Conservation (phyloP, 345 rosid species). For the Excoecaria cochinchinensis region DNA sequence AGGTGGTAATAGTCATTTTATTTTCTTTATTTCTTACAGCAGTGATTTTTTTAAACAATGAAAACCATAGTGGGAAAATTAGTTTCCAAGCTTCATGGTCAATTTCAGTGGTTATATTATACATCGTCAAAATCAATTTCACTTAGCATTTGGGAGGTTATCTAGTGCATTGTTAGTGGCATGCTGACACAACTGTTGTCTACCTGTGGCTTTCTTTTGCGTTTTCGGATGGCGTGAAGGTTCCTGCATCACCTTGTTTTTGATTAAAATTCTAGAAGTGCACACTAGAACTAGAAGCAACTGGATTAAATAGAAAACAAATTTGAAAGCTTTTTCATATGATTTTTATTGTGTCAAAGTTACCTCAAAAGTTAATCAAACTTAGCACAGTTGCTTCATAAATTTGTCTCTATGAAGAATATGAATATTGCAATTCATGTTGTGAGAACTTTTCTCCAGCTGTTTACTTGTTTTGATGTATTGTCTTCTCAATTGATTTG, state of each 20-base stretch:
- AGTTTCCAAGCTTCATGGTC: neutral
- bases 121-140: neutral
- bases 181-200: neutral
- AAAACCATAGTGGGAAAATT: neutral
- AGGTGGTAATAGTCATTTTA: neutral
- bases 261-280: neutral
- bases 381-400: neutral
- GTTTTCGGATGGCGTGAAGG: neutral
- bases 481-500: neutral
- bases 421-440: neutral
- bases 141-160: neutral
- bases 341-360: neutral
- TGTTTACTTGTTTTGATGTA: neutral
- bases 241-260: neutral
- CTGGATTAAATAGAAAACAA: neutral
- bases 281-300: slow-evolving; percentile 2
- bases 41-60: neutral
- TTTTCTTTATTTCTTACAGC: neutral
- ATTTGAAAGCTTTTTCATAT: slow-evolving; percentile 5
- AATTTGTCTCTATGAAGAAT: neutral
- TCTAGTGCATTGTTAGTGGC: neutral
- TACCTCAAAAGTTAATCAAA: neutral
- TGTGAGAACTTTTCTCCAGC: neutral
- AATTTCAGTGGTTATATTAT: neutral
- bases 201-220: neutral